These are phyloP conservation scores for Pistacia atlantica DNA, from an alignment of 345 rosid genomes.

Conservation along the genomic window DNA sequence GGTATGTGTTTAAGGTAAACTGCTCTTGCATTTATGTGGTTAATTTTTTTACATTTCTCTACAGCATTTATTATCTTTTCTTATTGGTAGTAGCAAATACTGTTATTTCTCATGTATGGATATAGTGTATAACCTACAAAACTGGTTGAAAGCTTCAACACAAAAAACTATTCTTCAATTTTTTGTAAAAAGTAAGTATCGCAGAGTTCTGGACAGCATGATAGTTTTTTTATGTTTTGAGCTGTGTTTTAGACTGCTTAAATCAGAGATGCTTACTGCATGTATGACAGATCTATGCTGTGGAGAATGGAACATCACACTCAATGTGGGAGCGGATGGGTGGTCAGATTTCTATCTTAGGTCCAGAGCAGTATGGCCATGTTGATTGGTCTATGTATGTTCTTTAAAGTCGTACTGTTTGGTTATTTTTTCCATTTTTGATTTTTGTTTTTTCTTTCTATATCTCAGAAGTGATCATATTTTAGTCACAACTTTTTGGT, in stretches of 20 bases:
- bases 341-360: slow-evolving; percentile 52
- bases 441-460: not conserved
- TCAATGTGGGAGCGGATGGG: slow-evolving; percentile 69
- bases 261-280: slow-evolving; percentile 30
- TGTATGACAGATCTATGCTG: slow-evolving; percentile 65
- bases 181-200: slow-evolving; percentile 2
- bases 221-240: not conserved
- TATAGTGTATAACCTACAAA: not conserved
- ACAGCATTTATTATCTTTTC: not conserved
- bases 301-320: slow-evolving; percentile 56
- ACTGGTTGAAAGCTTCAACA: not conserved
- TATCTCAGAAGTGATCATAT: not conserved
- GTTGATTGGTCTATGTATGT: slow-evolving; percentile 91
- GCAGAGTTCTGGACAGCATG: slow-evolving; percentile 8
- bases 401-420: slow-evolving; percentile 12
- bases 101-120: not conserved
- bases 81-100: slow-evolving; percentile 8
- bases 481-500: not conserved
- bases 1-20: slow-evolving; percentile 73
- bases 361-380: slow-evolving; percentile 46
- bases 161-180: not conserved
- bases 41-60: slow-evolving; percentile 8
- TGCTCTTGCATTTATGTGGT: slow-evolving; percentile 17
- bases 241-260: slow-evolving; percentile 12
- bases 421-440: slow-evolving; percentile 7